A percentile compares a stretch with the other conserved stretches of the same genome.
Conservation (phyloP, 1,284 basidiomycete genomes). For the Coniophora puteana region DNA sequence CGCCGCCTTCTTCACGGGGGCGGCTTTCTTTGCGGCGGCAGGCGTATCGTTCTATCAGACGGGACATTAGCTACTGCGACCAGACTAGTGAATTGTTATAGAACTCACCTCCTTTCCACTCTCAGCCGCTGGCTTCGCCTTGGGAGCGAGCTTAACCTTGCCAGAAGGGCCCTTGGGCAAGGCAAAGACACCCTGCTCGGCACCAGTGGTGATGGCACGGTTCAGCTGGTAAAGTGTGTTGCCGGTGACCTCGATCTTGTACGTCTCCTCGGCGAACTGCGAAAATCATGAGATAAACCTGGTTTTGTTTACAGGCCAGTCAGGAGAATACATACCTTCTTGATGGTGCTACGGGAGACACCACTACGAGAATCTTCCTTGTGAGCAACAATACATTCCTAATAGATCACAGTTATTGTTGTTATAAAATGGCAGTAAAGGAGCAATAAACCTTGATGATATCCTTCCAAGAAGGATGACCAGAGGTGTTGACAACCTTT, state of each 20-base stretch:
- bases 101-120: constrained; percentile 58
- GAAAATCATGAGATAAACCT: too few relatives aligned
- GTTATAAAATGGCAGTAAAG: constrained; percentile 9
- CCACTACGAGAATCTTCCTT: constrained; percentile 66
- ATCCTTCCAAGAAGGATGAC: constrained; percentile 59
- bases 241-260: constrained; percentile 57
- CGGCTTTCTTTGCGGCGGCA: constrained; percentile 10
- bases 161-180: constrained; percentile 76
- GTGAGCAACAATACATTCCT: constrained; percentile 70
- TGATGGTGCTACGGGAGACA: constrained; percentile 75
- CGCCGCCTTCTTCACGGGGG: constrained; percentile 25
- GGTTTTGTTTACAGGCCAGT: background rate
- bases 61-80: constrained; percentile 10
- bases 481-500: constrained; percentile 9
- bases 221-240: constrained; percentile 64
- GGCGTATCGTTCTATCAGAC: constrained; percentile 34
- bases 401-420: constrained; percentile 6
- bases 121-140: constrained; percentile 47
- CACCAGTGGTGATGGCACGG: constrained; percentile 68
- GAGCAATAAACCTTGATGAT: constrained; percentile 48
- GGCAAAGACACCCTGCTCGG: constrained; percentile 57
- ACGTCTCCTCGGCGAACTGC: constrained; percentile 72
- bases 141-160: constrained; percentile 63
- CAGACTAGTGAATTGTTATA: constrained; percentile 1
- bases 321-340: constrained; percentile 51